Evolutionary conservation across 164 flowering plant species (phyloP).

Genomic region (Cinnamomum micranthum): DNA sequence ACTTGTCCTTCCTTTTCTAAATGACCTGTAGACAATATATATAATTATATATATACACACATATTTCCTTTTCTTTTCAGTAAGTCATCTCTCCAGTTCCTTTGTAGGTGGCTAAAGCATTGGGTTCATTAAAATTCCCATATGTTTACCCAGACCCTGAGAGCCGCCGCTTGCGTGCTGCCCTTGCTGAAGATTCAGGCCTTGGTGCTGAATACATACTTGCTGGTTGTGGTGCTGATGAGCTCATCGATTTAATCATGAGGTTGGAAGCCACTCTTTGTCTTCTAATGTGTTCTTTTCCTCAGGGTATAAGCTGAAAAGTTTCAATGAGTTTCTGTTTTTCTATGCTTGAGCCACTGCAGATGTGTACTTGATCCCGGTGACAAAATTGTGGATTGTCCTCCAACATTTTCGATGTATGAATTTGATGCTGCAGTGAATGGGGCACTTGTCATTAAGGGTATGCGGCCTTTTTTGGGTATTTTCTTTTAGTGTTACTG

Average conservation of each 20-base stretch:
- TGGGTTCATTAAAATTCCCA: slow-evolving; percentile 78
- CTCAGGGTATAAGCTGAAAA: background rate
- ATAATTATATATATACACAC: slow-evolving; percentile 17
- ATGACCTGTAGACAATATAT: background rate
- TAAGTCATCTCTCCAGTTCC: slow-evolving; percentile 23
- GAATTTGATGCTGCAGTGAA: slow-evolving; percentile 98
- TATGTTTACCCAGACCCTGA: slow-evolving; percentile 96
- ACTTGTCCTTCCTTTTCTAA: background rate
- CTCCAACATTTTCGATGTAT: slow-evolving; percentile 99
- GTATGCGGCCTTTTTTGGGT: slow-evolving; percentile 26
- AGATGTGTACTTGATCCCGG: slow-evolving; percentile 99
- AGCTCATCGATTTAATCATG: slow-evolving; percentile 96
- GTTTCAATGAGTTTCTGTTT: background rate
- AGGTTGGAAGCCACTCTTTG: slow-evolving; percentile 33
- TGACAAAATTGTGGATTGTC: slow-evolving; percentile 96
- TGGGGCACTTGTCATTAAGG: slow-evolving; percentile 82
- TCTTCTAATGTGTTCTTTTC: background rate
- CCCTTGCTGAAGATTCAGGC: slow-evolving; percentile 94
- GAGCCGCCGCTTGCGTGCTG: slow-evolving; percentile 80
- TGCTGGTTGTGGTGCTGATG: slow-evolving; percentile 98
- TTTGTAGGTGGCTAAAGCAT: slow-evolving; percentile 79
- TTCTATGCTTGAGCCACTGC: slow-evolving; percentile 9
- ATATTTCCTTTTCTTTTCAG: no score
- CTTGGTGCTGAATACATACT: slow-evolving; percentile 86
- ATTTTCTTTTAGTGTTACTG: background rate